These are phyloP conservation scores for Phytophthora meadii DNA, from an alignment of 352 stramenopile species.

Conservation along the genomic window DNA sequence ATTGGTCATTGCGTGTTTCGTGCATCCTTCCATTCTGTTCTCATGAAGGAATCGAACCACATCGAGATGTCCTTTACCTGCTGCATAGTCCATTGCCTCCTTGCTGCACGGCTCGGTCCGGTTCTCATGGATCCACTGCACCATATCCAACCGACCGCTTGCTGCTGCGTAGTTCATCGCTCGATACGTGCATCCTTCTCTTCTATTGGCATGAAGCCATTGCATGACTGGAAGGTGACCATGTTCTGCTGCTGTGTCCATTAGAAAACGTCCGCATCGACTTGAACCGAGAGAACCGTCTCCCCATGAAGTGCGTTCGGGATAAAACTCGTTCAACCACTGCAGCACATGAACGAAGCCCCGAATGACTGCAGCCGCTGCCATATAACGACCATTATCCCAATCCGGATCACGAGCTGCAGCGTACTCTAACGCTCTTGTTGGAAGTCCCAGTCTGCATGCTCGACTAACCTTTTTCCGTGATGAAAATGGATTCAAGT, in stretches of 20 bases:
- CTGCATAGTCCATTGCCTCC: conserved; percentile 26
- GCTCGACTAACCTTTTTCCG: conserved; percentile 18
- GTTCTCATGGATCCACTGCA: conserved; percentile 21
- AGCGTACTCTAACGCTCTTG: conserved; percentile 16
- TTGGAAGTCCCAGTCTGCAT: conserved; percentile 14
- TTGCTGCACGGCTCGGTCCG: conserved; percentile 15
- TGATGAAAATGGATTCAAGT: conserved; percentile 19
- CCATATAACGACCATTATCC: conserved; percentile 23
- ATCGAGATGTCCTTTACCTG: conserved; percentile 19
- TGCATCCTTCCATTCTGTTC: conserved; percentile 25
- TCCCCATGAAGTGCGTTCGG: conserved; percentile 24
- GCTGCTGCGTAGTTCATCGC: conserved; percentile 24
- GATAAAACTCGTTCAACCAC: conserved; percentile 24
- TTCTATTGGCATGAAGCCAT: conserved; percentile 22
- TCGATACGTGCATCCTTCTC: conserved; percentile 24
- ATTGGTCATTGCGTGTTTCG: conserved; percentile 18
- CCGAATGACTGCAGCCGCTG: conserved; percentile 18
- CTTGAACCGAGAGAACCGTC: conserved; percentile 18
- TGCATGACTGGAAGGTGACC: conserved; percentile 25
- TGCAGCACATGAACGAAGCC: conserved; percentile 22
- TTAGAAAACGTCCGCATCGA: conserved; percentile 21
- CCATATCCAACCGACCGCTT: conserved; percentile 19
- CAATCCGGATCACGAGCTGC: conserved; percentile 20
- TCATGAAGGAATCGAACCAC: conserved; percentile 21
- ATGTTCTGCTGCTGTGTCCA: conserved; percentile 23